Evolutionary conservation across 768 basidiomycete genomes (phyloP).

Genomic region (Sporobolomyces roseus): DNA sequence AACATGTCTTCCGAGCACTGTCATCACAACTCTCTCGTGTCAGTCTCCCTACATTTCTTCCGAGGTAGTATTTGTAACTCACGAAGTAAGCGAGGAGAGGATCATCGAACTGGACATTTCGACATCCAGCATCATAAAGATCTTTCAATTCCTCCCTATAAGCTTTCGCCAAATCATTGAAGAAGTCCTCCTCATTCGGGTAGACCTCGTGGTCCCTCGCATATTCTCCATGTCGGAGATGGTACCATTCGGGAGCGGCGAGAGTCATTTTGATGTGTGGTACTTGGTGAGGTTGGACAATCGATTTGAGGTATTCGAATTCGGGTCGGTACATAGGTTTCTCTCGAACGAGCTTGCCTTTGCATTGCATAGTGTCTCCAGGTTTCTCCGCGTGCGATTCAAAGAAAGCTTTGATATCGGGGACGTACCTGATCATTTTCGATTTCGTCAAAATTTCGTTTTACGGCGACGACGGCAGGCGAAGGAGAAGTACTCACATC

Average conservation of each 20-base stretch:
- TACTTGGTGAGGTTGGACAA: conserved; percentile 49
- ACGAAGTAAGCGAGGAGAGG: conserved; percentile 59
- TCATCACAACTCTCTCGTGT: too few relatives aligned
- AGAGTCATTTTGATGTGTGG: conserved; percentile 62
- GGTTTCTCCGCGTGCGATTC: conserved; percentile 33
- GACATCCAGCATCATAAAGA: conserved; percentile 54
- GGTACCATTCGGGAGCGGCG: conserved; percentile 39
- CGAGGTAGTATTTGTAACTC: background rate
- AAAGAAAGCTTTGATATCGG: conserved; percentile 39
- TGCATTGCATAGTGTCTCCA: conserved; percentile 38
- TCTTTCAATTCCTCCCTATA: conserved; percentile 54
- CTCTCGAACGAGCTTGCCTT: conserved; percentile 37
- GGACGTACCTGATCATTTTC: conserved; percentile 37
- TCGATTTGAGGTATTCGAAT: conserved; percentile 38
- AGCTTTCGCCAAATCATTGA: conserved; percentile 55
- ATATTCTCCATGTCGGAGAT: conserved; percentile 44
- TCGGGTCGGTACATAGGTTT: conserved; percentile 43
- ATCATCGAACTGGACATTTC: conserved; percentile 55
- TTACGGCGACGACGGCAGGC: background rate
- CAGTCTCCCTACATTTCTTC: too few relatives aligned
- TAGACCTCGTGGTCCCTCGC: conserved; percentile 55
- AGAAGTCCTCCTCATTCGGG: conserved; percentile 59
- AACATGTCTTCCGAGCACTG: conserved; percentile 58
- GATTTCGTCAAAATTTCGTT: too few relatives aligned
- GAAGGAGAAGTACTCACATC: conserved; percentile 11